Evolutionary conservation across 257 asterid genomes (phyloP).

Genomic region (Capsicum pubescens): DNA sequence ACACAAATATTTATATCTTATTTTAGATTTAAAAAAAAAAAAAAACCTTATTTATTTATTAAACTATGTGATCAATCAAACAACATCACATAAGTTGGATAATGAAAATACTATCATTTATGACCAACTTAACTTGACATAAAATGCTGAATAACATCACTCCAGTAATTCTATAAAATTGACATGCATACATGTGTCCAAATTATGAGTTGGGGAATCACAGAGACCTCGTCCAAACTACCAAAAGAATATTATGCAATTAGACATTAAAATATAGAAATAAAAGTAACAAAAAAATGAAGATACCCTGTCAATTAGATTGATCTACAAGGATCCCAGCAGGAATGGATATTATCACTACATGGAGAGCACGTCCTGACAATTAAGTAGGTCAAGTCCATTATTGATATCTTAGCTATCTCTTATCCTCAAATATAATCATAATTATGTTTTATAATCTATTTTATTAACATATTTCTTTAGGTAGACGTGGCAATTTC

Average conservation of each 20-base stretch:
- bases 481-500: neutral
- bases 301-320: neutral
- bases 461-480: neutral
- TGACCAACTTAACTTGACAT: neutral
- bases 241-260: neutral
- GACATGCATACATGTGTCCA: neutral
- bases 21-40: no score
- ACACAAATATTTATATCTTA: no score
- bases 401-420: neutral
- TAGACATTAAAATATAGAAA: neutral
- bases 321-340: neutral
- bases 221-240: neutral
- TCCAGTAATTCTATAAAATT: neutral
- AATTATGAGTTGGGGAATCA: neutral
- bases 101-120: neutral
- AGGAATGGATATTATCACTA: neutral
- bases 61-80: no score
- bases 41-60: no score
- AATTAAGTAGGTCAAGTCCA: neutral
- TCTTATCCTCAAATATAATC: neutral
- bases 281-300: neutral
- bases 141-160: neutral
- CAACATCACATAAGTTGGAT: neutral
- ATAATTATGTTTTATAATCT: neutral
- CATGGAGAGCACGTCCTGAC: constrained; percentile 22